These are phyloP conservation scores for Paracoccidioides brasiliensis DNA, from an alignment of 2,329 filamentous ascomycete genomes.

Conservation along the genomic window DNA sequence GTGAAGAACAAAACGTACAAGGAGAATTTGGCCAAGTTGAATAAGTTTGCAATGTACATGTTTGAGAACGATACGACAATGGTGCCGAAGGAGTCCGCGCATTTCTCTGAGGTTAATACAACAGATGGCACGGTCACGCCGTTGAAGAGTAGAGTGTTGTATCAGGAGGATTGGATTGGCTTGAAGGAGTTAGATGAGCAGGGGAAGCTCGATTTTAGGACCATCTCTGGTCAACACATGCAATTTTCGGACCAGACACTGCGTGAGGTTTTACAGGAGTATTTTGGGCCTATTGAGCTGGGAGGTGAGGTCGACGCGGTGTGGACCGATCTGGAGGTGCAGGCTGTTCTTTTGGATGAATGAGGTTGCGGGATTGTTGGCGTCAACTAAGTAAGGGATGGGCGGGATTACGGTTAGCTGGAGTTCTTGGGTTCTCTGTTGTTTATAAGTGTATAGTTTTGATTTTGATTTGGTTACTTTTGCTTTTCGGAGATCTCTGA, in stretches of 20 bases:
- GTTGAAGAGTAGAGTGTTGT: constrained; percentile 58
- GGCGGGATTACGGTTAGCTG: background rate
- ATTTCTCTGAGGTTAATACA: constrained; percentile 77
- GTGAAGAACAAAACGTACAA: constrained; percentile 64
- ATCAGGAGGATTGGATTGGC: constrained; percentile 88
- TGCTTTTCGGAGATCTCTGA: too few relatives aligned
- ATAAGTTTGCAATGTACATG: constrained; percentile 76
- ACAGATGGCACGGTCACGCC: constrained; percentile 49
- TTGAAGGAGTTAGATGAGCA: constrained; percentile 65
- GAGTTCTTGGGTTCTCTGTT: background rate
- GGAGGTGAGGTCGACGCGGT: background rate
- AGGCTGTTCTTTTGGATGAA: background rate
- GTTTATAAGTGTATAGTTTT: background rate
- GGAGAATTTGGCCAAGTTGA: constrained; percentile 53
- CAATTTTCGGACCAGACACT: constrained; percentile 54
- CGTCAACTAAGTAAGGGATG: background rate
- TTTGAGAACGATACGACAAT: constrained; percentile 79
- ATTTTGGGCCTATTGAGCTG: constrained; percentile 23
- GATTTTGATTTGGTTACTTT: background rate
- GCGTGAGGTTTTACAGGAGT: constrained; percentile 47
- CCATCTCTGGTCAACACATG: constrained; percentile 72
- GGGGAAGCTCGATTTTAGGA: constrained; percentile 64
- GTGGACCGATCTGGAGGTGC: background rate
- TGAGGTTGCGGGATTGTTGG: background rate
- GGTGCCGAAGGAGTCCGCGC: constrained; percentile 77